Conservation (phyloP, 805 yeast species). For the Wickerhamomyces bisporus region DNA sequence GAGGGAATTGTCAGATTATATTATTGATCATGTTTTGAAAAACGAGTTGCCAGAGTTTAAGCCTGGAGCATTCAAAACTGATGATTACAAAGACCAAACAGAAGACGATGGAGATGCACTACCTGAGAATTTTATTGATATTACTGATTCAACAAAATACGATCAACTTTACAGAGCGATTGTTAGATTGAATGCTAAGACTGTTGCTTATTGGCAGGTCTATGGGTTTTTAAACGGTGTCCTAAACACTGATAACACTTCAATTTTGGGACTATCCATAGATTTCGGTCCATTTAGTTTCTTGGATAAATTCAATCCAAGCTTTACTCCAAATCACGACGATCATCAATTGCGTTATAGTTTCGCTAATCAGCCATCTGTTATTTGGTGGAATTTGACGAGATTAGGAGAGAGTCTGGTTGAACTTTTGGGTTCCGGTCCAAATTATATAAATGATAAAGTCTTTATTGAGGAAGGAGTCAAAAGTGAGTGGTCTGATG, state of each 20-base stretch:
- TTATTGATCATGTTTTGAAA: slow-evolving; percentile 57
- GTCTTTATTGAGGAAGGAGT: slow-evolving; percentile 37
- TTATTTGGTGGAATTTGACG: slow-evolving; percentile 90
- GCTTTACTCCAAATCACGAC: slow-evolving; percentile 86
- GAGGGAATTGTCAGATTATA: slow-evolving; percentile 61
- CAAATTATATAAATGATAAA: slow-evolving; percentile 40
- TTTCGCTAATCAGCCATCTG: slow-evolving; percentile 76
- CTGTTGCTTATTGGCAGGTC: slow-evolving; percentile 82
- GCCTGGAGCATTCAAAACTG: slow-evolving; percentile 19
- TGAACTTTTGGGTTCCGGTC: slow-evolving; percentile 73
- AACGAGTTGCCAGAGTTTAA: slow-evolving; percentile 23
- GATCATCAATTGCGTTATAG: slow-evolving; percentile 70
- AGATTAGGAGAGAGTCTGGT: slow-evolving; percentile 81
- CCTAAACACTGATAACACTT: slow-evolving; percentile 89
- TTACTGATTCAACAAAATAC: slow-evolving; percentile 48
- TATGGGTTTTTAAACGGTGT: slow-evolving; percentile 95
- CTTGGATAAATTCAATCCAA: slow-evolving; percentile 78
- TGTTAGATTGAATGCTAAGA: slow-evolving; percentile 64
- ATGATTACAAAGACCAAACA: slow-evolving; percentile 18
- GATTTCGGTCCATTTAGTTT: slow-evolving; percentile 96
- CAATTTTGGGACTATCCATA: slow-evolving; percentile 79
- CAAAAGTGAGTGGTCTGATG: slow-evolving; percentile 44
- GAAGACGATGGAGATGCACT: slow-evolving; percentile 16
- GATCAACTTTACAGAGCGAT: slow-evolving; percentile 69
- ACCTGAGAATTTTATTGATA: slow-evolving; percentile 12